These are phyloP conservation scores for Lactarius hatsudake DNA, from an alignment of 768 basidiomycete species.

Conservation along the genomic window DNA sequence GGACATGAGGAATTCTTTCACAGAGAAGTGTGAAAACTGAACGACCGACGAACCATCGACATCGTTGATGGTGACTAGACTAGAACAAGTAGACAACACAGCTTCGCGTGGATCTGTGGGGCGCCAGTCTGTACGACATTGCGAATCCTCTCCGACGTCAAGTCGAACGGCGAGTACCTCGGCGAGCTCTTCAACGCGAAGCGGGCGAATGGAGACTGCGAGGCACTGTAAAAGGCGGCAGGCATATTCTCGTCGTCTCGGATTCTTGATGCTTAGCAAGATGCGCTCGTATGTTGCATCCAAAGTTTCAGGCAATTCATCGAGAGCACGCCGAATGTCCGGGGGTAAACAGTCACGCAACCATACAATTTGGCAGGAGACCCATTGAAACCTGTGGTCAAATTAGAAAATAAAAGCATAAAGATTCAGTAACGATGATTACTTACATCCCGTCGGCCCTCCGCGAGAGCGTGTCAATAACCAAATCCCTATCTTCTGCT, in stretches of 20 bases:
- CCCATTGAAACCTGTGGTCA: conserved; percentile 5
- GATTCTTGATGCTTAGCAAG: neutral
- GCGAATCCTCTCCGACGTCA: neutral
- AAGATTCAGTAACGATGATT: neutral
- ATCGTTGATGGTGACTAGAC: neutral
- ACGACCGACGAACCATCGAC: neutral
- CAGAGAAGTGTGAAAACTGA: conserved; percentile 9
- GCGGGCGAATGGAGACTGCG: conserved; percentile 3
- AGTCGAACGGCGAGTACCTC: conserved; percentile 1
- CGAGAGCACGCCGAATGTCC: neutral
- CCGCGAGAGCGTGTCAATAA: neutral
- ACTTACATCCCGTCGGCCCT: conserved; percentile 14
- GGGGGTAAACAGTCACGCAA: neutral
- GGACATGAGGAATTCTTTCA: conserved; percentile 14
- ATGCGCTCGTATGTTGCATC: conserved; percentile 5
- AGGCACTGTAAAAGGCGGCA: conserved; percentile 7
- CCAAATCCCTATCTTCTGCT: neutral
- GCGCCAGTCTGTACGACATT: neutral
- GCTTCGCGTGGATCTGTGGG: neutral
- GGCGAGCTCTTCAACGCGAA: conserved; percentile 4
- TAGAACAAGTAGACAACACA: conserved; percentile 8
- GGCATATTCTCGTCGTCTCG: conserved; percentile 3
- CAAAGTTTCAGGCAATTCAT: neutral
- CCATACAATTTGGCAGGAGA: neutral
- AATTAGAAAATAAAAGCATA: too few relatives aligned